Evolutionary conservation across 78 protist genomes (phyloP), one percentile per base, ranked within the genome.

Genomic region (Polysphondylium violaceum): DNA sequence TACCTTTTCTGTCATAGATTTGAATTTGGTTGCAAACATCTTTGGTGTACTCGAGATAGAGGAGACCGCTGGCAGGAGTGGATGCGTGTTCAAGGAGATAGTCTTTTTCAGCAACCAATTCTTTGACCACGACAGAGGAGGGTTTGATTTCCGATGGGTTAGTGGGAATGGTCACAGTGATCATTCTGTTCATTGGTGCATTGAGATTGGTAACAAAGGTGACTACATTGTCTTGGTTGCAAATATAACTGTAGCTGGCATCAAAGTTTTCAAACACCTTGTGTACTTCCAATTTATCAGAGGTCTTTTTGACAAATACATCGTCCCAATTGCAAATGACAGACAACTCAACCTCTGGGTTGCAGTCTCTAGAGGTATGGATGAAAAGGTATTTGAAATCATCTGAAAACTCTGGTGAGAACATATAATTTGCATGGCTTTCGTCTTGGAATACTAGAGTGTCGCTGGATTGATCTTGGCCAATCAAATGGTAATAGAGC

Each of bases 401-500:
- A 40, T 86, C 61, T 23, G 94, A 61, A 19, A 88, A 88, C 0
- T 38, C n/a, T 2, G 69, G 74, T 14, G 51, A 33, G 25, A 61
- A 64, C n/a, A 83, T 11, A 83, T 81, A 76, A 17, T 27, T 25
- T 35, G 95, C 93, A 31, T 91, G 23, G 16, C 55, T 86, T 43
- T 79, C 68, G n/a, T 75, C 51, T 27, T 76, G 60, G 43, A 36
- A 88, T 21, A 94, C 36, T 16, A 95, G 41, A n/a, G 4, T n/a
- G 33, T 97, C 99, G 1, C 87, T 71, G 0, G 64, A 11, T 40
- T 87, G 97, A 60, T 60, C 21, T 7, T 31, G 40, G 23, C 97
- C 97, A 2, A 97, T n/a, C 8, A 1, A 7, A 61, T 97, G 99
- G 43, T 77, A 97, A 60, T 93, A 96, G 14, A 95, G 35, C 61